Base-by-base conservation (phyloP, 768 basidiomycete genomes). In the Trichaptum fuscoviolaceum region DNA sequence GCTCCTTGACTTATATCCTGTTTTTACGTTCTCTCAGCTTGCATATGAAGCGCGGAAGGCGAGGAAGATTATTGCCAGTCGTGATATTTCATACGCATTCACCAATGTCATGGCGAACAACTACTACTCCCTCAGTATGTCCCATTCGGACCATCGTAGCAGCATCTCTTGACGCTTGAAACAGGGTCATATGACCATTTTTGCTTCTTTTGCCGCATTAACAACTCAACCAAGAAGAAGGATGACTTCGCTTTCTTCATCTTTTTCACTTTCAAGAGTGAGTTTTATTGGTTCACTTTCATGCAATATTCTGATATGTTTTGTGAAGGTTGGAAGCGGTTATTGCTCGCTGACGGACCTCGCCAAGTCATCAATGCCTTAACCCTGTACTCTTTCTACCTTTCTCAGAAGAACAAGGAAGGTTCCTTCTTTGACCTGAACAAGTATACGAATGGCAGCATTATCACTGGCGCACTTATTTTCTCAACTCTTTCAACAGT, bases 201-300 rank as follows among this genome's bases (percentile, higher is more conserved):
- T 76, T 99, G 97, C 78, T 95, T 99, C 82, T 99, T 99, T 76
- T 90, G 92, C 71, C 95, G 98, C 71, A 97, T 99, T 77, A 89
- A 88, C 73, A 90, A 93, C 73, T 99, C 97, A 27, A 95, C 95
- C 34, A 98, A 96, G 84, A 88, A 87, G 68, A 95, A 91, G 77
- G 97, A 99, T 75, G 94, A 97, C 73, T 95, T 99, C 77, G 96
- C 96, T 35, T 99, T 99, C 84, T 99, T 97, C 78, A 87, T 99
- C 74, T 99, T 99, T 87, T 99, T 99, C 79, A 92, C 91, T 0
- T 99, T 99, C 85, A 99, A 99, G 83, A 96, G 96, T 93, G 68
- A 64, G 88, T 7, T 1, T 9, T 62, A 20, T 62, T 24, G 8
- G 25, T 63, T 20, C 18, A 35, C n/a, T 27, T 24, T 15, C 63